Evolutionary conservation across 2,329 filamentous ascomycete genomes (phyloP).

Genomic region (Purpureocillium takamizusanense): DNA sequence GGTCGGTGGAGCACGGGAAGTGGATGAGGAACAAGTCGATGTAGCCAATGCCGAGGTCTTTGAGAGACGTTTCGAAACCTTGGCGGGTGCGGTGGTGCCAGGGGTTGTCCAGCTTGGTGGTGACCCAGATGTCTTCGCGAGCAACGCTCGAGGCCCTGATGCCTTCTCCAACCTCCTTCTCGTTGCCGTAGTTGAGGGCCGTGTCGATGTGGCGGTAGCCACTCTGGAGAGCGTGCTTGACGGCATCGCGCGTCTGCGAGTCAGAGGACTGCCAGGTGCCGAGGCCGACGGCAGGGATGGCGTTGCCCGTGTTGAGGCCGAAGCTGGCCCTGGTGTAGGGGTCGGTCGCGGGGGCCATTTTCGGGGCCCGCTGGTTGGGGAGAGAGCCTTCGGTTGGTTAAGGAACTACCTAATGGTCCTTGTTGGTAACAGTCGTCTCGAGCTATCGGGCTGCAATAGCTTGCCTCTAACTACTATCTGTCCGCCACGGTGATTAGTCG

Average conservation of each 20-base stretch:
- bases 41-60: slow-evolving; percentile 55
- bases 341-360: no score
- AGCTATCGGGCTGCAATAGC: no score
- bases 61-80: slow-evolving; percentile 49
- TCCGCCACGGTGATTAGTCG: no score
- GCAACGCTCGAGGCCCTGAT: slow-evolving; percentile 55
- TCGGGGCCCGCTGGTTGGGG: no score
- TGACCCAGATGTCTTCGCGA: slow-evolving; percentile 60
- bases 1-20: slow-evolving; percentile 60
- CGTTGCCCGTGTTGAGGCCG: slow-evolving; percentile 65
- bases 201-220: slow-evolving; percentile 74
- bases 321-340: slow-evolving; percentile 22
- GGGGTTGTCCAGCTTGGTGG: slow-evolving; percentile 76
- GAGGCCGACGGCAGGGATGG: slow-evolving; percentile 68
- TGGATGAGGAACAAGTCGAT: slow-evolving; percentile 65
- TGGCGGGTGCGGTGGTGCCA: slow-evolving; percentile 62
- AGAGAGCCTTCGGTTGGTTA: no score
- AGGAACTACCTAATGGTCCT: no score
- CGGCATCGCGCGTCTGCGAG: slow-evolving; percentile 59
- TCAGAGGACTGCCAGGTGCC: slow-evolving; percentile 72
- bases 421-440: no score
- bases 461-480: no score
- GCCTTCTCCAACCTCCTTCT: slow-evolving; percentile 56
- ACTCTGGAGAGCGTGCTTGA: slow-evolving; percentile 55
- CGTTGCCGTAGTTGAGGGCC: slow-evolving; percentile 70